These are phyloP conservation scores for Vickermania ingenoplastis DNA, from an alignment of 208 protist species.

Conservation along the genomic window DNA sequence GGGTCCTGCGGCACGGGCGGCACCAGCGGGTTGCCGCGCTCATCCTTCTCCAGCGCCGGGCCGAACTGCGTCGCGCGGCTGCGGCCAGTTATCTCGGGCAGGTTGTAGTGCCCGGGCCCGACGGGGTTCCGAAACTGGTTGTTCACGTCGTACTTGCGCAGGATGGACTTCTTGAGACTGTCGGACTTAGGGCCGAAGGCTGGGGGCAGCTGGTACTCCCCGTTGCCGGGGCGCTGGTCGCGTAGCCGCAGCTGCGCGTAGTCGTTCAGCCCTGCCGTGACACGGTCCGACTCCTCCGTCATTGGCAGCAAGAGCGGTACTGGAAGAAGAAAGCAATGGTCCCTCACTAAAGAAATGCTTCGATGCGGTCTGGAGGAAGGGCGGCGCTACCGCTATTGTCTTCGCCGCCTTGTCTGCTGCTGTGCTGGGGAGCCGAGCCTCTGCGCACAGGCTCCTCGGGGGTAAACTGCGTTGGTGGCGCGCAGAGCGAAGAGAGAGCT, in stretches of 20 bases:
- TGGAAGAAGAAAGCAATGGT: background rate
- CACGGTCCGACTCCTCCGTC: background rate
- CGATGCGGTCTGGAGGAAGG: background rate
- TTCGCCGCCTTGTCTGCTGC: no score
- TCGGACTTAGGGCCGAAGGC: conserved; percentile 24
- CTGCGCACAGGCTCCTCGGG: no score
- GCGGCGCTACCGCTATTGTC: no score
- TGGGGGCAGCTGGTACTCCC: conserved; percentile 48
- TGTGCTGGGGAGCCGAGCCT: no score
- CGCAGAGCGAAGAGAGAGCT: no score
- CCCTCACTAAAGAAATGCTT: background rate
- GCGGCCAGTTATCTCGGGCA: conserved; percentile 48
- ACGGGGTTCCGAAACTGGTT: conserved; percentile 5
- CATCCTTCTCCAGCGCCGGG: conserved; percentile 4
- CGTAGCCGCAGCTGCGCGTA: conserved; percentile 69
- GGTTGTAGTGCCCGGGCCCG: conserved; percentile 53
- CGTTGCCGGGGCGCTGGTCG: conserved; percentile 55
- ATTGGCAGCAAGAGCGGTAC: background rate
- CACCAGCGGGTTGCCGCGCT: conserved; percentile 2
- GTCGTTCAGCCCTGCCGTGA: conserved; percentile 52
- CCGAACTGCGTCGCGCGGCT: conserved; percentile 40
- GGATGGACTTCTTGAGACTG: conserved; percentile 33
- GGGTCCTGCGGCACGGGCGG: background rate
- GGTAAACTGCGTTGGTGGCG: no score
- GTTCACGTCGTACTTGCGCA: conserved; percentile 21